phyloP scores from a whole-genome alignment of 352 stramenopile species.

The Globisporangium middletonii region DNA sequence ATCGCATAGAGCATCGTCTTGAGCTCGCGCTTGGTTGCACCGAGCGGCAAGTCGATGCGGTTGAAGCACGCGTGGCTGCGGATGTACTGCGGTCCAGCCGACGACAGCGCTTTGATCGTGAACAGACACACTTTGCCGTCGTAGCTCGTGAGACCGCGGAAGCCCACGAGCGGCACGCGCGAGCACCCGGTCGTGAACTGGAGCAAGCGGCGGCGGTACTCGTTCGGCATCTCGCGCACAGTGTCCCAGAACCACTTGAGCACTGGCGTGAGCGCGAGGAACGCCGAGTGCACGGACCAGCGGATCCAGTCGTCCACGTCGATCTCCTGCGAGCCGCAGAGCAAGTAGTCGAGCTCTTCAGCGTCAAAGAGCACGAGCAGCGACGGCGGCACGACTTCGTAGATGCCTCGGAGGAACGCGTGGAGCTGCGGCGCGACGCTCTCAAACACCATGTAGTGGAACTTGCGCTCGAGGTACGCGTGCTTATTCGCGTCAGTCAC shows the following conservation, averaged over 20 bases:
- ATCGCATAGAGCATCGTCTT: slow-evolving; percentile 54
- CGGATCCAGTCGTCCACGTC: slow-evolving; percentile 92
- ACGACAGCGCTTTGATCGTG: slow-evolving; percentile 54
- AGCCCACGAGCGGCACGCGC: slow-evolving; percentile 69
- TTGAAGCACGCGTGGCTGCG: slow-evolving; percentile 80
- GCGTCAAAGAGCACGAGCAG: slow-evolving; percentile 95
- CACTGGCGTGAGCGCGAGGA: slow-evolving; percentile 24
- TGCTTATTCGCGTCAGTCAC: slow-evolving; percentile 95
- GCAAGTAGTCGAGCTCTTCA: slow-evolving; percentile 94
- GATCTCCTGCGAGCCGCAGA: slow-evolving; percentile 93
- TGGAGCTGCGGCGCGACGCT: slow-evolving; percentile 87
- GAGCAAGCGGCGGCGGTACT: slow-evolving; percentile 67
- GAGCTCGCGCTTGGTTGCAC: slow-evolving; percentile 85
- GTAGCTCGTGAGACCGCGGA: slow-evolving; percentile 70
- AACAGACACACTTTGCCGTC: slow-evolving; percentile 74
- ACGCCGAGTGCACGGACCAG: slow-evolving; percentile 57
- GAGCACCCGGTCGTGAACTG: slow-evolving; percentile 80
- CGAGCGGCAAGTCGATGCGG: slow-evolving; percentile 93
- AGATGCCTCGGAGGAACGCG: slow-evolving; percentile 93
- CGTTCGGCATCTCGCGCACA: slow-evolving; percentile 83
- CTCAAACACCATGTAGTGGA: slow-evolving; percentile 93
- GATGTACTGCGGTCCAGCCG: slow-evolving; percentile 48
- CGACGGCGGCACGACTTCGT: slow-evolving; percentile 93
- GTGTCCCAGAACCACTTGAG: slow-evolving; percentile 67
- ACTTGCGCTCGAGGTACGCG: slow-evolving; percentile 89